phyloP scores from a whole-genome alignment of 352 stramenopile genomes.

The Globisporangium spinosum region DNA sequence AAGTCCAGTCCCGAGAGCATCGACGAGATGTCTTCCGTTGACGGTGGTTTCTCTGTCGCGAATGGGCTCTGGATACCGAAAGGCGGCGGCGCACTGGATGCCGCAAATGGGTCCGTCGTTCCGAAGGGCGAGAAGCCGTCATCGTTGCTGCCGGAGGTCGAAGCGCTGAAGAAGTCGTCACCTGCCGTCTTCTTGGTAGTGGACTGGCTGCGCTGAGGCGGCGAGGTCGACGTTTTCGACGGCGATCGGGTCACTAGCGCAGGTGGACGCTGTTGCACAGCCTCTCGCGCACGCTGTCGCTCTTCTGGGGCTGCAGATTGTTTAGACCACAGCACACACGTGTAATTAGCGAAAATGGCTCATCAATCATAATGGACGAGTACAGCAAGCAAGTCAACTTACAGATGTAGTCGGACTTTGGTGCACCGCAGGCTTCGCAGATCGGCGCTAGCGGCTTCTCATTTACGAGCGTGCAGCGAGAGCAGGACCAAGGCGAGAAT shows the following conservation, averaged over 20 bases:
- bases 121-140: slow-evolving; percentile 18
- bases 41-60: slow-evolving; percentile 10
- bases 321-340: background rate
- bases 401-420: slow-evolving; percentile 68
- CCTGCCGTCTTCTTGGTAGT: slow-evolving; percentile 7
- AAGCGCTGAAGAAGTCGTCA: slow-evolving; percentile 11
- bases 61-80: slow-evolving; percentile 8
- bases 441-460: slow-evolving; percentile 68
- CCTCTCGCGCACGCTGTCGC: slow-evolving; percentile 42
- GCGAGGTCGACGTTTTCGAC: slow-evolving; percentile 3
- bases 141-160: background rate
- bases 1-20: slow-evolving; percentile 82
- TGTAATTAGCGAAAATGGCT: background rate
- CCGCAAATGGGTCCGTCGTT: slow-evolving; percentile 15
- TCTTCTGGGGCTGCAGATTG: slow-evolving; percentile 36
- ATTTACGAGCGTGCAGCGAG: slow-evolving; percentile 73
- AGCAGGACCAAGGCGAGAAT: slow-evolving; percentile 69
- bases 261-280: slow-evolving; percentile 24
- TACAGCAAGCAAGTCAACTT: slow-evolving; percentile 16
- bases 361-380: background rate
- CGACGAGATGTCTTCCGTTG: slow-evolving; percentile 56
- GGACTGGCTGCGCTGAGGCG: slow-evolving; percentile 10
- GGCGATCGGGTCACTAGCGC: slow-evolving; percentile 9
- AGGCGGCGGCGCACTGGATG: slow-evolving; percentile 3
- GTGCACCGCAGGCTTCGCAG: slow-evolving; percentile 64